These are phyloP conservation scores for Euphorbia schlechtendalii DNA, from an alignment of 441 rosid species.

Conservation along the genomic window DNA sequence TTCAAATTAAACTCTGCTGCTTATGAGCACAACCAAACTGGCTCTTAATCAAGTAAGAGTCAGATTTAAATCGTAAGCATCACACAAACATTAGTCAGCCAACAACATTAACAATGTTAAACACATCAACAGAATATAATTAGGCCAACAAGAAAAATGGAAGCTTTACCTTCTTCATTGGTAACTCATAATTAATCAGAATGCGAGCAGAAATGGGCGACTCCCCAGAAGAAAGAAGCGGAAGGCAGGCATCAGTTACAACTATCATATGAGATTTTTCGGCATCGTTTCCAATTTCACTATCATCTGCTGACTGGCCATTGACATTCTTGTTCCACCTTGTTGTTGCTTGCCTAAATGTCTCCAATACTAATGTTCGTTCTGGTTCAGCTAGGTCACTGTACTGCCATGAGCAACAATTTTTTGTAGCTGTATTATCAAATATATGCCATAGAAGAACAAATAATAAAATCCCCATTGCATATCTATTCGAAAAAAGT, in stretches of 20 bases:
- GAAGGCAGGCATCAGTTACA: conserved; percentile 81
- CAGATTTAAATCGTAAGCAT: no score
- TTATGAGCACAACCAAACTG: no score
- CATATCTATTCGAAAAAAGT: neutral
- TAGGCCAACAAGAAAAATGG: neutral
- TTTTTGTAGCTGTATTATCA: conserved; percentile 4
- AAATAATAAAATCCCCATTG: neutral
- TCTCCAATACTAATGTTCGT: conserved; percentile 44
- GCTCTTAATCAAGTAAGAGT: no score
- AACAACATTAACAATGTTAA: no score
- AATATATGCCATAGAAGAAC: neutral
- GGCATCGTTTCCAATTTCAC: conserved; percentile 34
- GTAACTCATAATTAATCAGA: conserved; percentile 81
- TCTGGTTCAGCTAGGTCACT: conserved; percentile 69
- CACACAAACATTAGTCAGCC: no score
- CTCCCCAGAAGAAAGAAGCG: conserved; percentile 58
- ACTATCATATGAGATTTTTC: conserved; percentile 59
- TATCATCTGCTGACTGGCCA: conserved; percentile 29
- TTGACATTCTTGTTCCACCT: conserved; percentile 45
- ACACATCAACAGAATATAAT: no score
- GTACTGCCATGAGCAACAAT: conserved; percentile 38
- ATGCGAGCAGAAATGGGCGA: conserved; percentile 50
- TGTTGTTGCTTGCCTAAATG: conserved; percentile 46
- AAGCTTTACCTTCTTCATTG: conserved; percentile 54
- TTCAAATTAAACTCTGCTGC: no score